Evolutionary conservation across 2,329 filamentous ascomycete genomes (phyloP), one percentile per base, ranked within the genome.

Genomic region (Cladosporium halotolerans): DNA sequence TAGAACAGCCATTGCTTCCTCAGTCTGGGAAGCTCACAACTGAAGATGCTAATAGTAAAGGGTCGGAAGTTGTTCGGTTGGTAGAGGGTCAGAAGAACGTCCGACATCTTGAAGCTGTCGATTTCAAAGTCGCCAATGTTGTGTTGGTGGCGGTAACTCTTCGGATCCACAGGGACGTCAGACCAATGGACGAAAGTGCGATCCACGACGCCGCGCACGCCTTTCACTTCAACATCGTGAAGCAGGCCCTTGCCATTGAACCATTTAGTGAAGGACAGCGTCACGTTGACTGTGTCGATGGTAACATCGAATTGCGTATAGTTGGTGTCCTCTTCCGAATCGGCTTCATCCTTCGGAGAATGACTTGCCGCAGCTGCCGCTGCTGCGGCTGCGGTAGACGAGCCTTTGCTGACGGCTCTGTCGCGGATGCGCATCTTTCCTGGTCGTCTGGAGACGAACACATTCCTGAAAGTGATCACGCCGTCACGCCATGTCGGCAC

Each of bases 1-100:
- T 99, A 99, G 69, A 97, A 96, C 0, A 99, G 78, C 88, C 90
- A 99, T 65, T 95, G 92, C 66, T 96, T 97, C 49, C 93, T 83
- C 44, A 99, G 75, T 63, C 93, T 87, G 1, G 93, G 92, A 38
- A 99, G 79, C 65, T 97, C 92, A 69, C 92, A 96, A 6, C 89
- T 93, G 73, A 89, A 99, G 57, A 99, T 95, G 74, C 91, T 96
- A 60, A 96, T 84, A 0, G 90, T 86, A 69, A 95, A 99, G 0
- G 93, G 93, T n/a, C 93, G 82, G 75, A 99, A 97, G 46, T 84
- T 84, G 52, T 83, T 80, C 0, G 93, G 92, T 66, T 99, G 92
- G 67, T 96, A 89, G 45, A 99, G 79, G 0, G 92, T 96, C 31
- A 99, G 81, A 3, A 97, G 76, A 0, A 99, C 75, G 70, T 99